These are phyloP conservation scores for Tricholoma sp. DNA, from an alignment of 768 basidiomycete species.

Conservation along the genomic window DNA sequence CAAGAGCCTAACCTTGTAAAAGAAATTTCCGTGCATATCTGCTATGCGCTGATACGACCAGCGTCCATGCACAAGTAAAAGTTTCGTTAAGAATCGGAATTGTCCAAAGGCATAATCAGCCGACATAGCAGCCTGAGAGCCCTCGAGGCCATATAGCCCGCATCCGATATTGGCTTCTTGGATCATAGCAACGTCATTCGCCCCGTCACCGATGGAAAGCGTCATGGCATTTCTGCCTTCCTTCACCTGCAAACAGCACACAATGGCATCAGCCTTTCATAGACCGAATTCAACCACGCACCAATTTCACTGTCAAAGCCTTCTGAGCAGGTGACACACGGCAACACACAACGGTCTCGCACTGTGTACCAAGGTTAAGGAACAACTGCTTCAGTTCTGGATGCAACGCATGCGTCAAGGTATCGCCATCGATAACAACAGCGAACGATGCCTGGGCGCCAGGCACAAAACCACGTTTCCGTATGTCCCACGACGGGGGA, in stretches of 20 bases:
- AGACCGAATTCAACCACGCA: slow-evolving; percentile 27
- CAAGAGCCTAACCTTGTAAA: slow-evolving; percentile 76
- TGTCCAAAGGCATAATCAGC: slow-evolving; percentile 98
- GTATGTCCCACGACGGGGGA: slow-evolving; percentile 58
- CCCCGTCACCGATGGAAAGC: slow-evolving; percentile 92
- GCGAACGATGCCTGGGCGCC: slow-evolving; percentile 75
- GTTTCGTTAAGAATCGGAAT: slow-evolving; percentile 88
- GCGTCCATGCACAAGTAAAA: slow-evolving; percentile 90
- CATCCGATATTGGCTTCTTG: slow-evolving; percentile 99
- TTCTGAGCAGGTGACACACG: slow-evolving; percentile 97
- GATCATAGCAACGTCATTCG: slow-evolving; percentile 99
- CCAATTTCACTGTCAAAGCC: slow-evolving; percentile 92
- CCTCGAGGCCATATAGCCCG: slow-evolving; percentile 89
- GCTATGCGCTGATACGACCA: slow-evolving; percentile 97
- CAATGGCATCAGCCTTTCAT: neutral
- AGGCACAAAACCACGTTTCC: slow-evolving; percentile 64
- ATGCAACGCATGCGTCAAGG: slow-evolving; percentile 74
- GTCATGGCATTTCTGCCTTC: slow-evolving; percentile 97
- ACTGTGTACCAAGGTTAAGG: slow-evolving; percentile 90
- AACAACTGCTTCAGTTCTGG: slow-evolving; percentile 80
- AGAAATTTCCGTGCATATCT: slow-evolving; percentile 97
- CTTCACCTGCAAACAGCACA: slow-evolving; percentile 60
- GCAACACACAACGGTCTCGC: slow-evolving; percentile 97
- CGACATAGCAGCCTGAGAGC: slow-evolving; percentile 98
- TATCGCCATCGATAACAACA: slow-evolving; percentile 95